Conservation (phyloP, 2,329 filamentous ascomycete genomes). For the Epichloe scottii region DNA sequence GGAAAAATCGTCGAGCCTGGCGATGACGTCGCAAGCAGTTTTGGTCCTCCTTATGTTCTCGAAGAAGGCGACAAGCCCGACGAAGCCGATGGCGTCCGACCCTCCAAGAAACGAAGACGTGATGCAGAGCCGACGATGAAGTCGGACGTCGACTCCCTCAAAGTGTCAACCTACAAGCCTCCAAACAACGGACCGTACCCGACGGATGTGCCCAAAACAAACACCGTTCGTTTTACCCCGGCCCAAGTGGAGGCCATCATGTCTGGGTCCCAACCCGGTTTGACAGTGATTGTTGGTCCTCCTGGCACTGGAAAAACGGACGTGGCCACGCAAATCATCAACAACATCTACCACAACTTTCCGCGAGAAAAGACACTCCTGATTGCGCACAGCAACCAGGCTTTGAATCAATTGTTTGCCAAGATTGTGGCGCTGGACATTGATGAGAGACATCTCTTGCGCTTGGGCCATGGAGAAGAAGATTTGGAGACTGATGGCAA, state of each 20-base stretch:
- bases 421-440: slow-evolving; percentile 97
- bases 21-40: slow-evolving; percentile 57
- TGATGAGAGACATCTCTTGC: slow-evolving; percentile 83
- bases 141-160: slow-evolving; percentile 53
- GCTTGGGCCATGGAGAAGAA: slow-evolving; percentile 89
- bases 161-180: slow-evolving; percentile 82
- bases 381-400: slow-evolving; percentile 95
- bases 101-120: slow-evolving; percentile 77
- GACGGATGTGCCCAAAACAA: slow-evolving; percentile 68
- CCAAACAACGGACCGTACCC: slow-evolving; percentile 84
- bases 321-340: slow-evolving; percentile 96
- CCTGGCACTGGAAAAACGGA: slow-evolving; percentile 99
- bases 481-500: slow-evolving; percentile 75
- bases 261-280: slow-evolving; percentile 84
- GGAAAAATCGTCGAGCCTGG: slow-evolving; percentile 74
- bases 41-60: slow-evolving; percentile 79
- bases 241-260: slow-evolving; percentile 86
- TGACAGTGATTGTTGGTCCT: slow-evolving; percentile 88
- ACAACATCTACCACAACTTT: slow-evolving; percentile 97
- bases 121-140: slow-evolving; percentile 57
- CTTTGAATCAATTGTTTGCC: slow-evolving; percentile 91
- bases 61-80: slow-evolving; percentile 47
- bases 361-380: slow-evolving; percentile 82
- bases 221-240: slow-evolving; percentile 77
- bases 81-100: slow-evolving; percentile 39